A percentile compares a stretch with the other conserved stretches of the same genome.
These are phyloP conservation scores for Candida pini DNA, from an alignment of 805 yeast species.

Conservation along the genomic window DNA sequence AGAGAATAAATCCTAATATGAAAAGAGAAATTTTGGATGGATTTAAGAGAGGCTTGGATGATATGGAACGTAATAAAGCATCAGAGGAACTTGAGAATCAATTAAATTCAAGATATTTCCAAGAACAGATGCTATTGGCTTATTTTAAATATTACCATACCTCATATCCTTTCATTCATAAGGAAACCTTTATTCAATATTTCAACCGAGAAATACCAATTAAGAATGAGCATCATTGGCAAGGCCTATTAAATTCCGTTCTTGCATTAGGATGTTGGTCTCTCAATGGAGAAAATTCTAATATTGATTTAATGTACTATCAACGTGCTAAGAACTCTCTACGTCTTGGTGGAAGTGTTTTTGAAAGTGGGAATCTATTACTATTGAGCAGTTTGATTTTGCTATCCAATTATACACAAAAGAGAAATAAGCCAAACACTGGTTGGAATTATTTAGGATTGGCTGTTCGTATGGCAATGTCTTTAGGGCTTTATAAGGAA, in stretches of 20 bases:
- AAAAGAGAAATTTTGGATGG: slow-evolving; percentile 19
- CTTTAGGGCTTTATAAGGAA: slow-evolving; percentile 57
- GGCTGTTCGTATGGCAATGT: slow-evolving; percentile 61
- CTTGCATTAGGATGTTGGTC: slow-evolving; percentile 71
- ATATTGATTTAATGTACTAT: slow-evolving; percentile 51
- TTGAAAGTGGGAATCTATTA: slow-evolving; percentile 57
- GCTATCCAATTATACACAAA: slow-evolving; percentile 56
- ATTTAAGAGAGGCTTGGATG: slow-evolving; percentile 15
- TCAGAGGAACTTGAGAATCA: slow-evolving; percentile 13
- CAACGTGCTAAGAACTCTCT: slow-evolving; percentile 44
- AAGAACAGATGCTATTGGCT: slow-evolving; percentile 31
- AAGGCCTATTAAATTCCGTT: slow-evolving; percentile 49
- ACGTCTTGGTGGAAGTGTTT: slow-evolving; percentile 34
- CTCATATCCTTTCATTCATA: slow-evolving; percentile 55
- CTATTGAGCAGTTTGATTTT: slow-evolving; percentile 47
- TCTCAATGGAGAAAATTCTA: slow-evolving; percentile 46
- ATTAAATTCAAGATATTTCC: slow-evolving; percentile 16
- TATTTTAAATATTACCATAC: slow-evolving; percentile 58
- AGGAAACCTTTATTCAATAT: slow-evolving; percentile 45
- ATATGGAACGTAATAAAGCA: slow-evolving; percentile 11
- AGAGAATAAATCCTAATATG: slow-evolving; percentile 12
- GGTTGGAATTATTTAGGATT: slow-evolving; percentile 66
- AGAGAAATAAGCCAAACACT: slow-evolving; percentile 60
- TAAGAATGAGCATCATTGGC: slow-evolving; percentile 43
- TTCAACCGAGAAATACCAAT: slow-evolving; percentile 37